Conservation (phyloP, 2,329 filamentous ascomycete genomes). For the Nigrograna mackinnonii region DNA sequence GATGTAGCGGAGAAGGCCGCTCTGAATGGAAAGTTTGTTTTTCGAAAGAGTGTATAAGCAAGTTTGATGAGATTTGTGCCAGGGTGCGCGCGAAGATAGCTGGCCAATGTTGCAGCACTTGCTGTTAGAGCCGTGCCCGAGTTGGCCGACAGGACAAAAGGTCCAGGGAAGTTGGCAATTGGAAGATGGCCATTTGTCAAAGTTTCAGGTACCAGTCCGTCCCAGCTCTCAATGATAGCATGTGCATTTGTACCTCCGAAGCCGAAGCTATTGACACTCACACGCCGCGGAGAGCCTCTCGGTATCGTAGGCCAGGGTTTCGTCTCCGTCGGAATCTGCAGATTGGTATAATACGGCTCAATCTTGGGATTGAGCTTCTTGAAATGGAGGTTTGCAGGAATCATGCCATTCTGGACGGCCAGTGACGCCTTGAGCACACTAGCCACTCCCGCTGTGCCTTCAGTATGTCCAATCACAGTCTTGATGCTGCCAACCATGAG, state of each 20-base stretch:
- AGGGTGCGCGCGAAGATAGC: slow-evolving; percentile 2
- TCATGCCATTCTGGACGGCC: slow-evolving; percentile 37
- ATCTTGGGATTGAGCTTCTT: slow-evolving; percentile 35
- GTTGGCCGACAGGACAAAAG: slow-evolving; percentile 6
- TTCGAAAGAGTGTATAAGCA: slow-evolving; percentile 1
- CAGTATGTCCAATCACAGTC: slow-evolving; percentile 48
- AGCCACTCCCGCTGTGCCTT: slow-evolving; percentile 43
- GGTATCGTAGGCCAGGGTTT: slow-evolving; percentile 12
- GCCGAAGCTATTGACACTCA: slow-evolving; percentile 25
- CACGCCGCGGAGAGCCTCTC: slow-evolving; percentile 8
- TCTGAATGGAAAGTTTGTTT: slow-evolving; percentile 1
- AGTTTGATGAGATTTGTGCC: slow-evolving; percentile 2
- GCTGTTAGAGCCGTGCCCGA: slow-evolving; percentile 4
- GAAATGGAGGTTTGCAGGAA: slow-evolving; percentile 41
- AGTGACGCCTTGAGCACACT: slow-evolving; percentile 42
- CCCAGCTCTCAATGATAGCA: slow-evolving; percentile 19
- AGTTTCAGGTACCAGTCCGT: background rate
- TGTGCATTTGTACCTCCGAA: slow-evolving; percentile 31
- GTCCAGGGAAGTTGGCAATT: background rate
- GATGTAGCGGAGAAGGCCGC: slow-evolving; percentile 1
- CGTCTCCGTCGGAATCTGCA: slow-evolving; percentile 11
- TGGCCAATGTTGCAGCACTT: slow-evolving; percentile 2
- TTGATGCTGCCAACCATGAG: slow-evolving; percentile 26
- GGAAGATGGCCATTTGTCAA: no score
- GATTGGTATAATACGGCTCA: slow-evolving; percentile 13